Conservation (phyloP, 441 rosid genomes). For the Breynia disticha region DNA sequence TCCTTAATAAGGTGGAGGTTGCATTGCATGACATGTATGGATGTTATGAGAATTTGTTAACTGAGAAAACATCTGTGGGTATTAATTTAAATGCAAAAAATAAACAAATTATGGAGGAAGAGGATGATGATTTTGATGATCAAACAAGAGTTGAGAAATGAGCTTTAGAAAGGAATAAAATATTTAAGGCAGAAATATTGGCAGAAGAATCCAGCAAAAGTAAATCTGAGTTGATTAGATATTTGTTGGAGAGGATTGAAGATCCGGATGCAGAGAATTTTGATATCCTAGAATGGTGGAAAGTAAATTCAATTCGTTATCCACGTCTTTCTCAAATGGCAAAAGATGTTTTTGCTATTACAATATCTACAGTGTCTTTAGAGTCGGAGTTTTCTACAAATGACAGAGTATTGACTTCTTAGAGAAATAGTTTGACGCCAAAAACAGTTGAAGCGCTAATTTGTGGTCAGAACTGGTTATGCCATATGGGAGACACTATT, state of each 20-base stretch:
- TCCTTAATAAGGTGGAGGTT: neutral
- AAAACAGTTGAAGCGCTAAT: neutral
- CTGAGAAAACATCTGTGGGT: too few species aligned
- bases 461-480: neutral
- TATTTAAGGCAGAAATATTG: too few species aligned
- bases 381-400: neutral
- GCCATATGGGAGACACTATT: too few species aligned
- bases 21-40: neutral
- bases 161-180: too few species aligned
- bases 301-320: neutral
- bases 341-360: neutral
- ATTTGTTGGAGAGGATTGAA: neutral
- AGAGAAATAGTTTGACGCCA: neutral
- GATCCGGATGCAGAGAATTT: neutral
- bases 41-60: neutral
- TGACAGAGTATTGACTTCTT: neutral
- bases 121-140: too few species aligned
- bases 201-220: neutral
- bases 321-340: neutral
- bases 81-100: too few species aligned
- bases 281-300: neutral
- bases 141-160: too few species aligned
- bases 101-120: too few species aligned
- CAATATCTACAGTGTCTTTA: neutral
- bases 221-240: neutral